Base-by-base conservation (phyloP, 371 early-diverging fungal species). In the Rhizomucor pusillus region DNA sequence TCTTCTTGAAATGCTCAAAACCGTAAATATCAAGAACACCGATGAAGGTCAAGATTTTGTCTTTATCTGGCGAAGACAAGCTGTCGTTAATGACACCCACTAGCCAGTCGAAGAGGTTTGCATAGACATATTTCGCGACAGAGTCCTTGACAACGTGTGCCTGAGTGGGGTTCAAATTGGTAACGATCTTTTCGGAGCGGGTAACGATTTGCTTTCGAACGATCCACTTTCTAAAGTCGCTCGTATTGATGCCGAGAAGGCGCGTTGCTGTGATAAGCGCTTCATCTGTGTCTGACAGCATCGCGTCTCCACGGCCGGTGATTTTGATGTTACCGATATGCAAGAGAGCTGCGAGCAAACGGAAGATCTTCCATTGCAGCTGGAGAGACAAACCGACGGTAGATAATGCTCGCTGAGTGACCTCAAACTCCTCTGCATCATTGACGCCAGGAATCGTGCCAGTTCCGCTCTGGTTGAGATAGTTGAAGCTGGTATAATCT, bases 11-110 rank as follows among this genome's bases (percentile, higher is more conserved):
- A 61, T 97, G 95, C 76, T 91, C 92, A 77, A 94, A 92, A 53
- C 97, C 92, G 66, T 92, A 91, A 75, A 94, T 90, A 87, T 97
- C 91, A 64, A 96, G 80, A 12, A 96, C 92, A 62, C 94, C 96
- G 59, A 94, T 94, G 63, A 94, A 94, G 37, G 65, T 71, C 6
- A 60, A 58, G 14, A 78, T 71, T 6, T 49, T 40, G 7, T 50
- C 59, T 9, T 36, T 35, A 16, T 78, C 84, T 10, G 85, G 82
- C n/a, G 53, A 62, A 46, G 76, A 71, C 47, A 93, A 75, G 58
- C 87, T 86, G 37, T 71, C 71, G 68, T 94, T 94, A 69, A 84
- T 84, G 48, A 86, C 75, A 55, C 78, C 80, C 50, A 96, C 92
- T 12, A 94, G 73, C 91, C 93, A 94, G 63, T 93, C 91, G 59